Conservation (phyloP, 169 alveolate genomes). For the Babesia sp. region DNA sequence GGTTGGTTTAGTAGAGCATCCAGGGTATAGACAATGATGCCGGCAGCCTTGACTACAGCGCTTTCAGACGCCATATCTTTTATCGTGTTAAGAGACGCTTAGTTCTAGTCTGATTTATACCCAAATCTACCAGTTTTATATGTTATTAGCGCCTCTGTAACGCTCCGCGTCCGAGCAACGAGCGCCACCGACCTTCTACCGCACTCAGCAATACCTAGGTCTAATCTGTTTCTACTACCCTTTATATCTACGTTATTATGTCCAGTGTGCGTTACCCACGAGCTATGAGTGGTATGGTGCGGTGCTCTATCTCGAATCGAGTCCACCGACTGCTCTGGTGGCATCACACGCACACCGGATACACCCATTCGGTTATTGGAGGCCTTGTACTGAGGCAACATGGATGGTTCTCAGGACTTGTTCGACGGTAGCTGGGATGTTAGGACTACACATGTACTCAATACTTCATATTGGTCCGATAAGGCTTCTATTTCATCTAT, state of each 20-base stretch:
- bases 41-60: conserved; percentile 58
- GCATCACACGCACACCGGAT: too few relatives aligned
- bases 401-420: conserved; percentile 43
- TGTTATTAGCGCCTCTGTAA: background rate
- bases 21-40: conserved; percentile 48
- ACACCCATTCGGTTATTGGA: too few relatives aligned
- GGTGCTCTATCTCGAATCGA: background rate
- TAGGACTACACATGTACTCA: conserved; percentile 14
- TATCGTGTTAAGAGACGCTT: background rate
- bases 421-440: conserved; percentile 61
- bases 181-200: background rate
- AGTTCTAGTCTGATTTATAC: background rate
- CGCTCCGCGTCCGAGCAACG: background rate
- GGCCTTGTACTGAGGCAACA: too few relatives aligned
- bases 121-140: background rate
- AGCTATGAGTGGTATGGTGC: background rate
- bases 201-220: background rate
- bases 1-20: background rate
- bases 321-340: too few relatives aligned
- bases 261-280: background rate
- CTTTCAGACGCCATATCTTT: conserved; percentile 1
- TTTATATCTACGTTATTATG: background rate
- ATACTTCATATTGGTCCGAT: conserved; percentile 41
- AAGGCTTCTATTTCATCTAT: conserved; percentile 31
- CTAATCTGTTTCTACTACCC: background rate